Evolutionary conservation across 2,329 filamentous ascomycete species (phyloP).

Genomic region (Chaetothyriales sp.): DNA sequence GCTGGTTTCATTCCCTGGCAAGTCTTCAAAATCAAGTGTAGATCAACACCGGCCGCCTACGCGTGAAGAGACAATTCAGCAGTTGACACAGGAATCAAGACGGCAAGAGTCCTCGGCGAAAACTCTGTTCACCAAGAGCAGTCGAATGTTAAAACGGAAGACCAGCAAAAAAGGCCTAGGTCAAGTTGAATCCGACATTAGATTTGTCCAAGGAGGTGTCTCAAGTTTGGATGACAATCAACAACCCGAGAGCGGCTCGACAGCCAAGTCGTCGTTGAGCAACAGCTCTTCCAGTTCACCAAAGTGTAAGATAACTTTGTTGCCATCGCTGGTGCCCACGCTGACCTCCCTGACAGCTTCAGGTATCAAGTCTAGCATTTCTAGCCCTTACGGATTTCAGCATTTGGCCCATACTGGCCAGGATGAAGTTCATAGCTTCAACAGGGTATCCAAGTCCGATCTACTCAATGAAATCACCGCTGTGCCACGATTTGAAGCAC

Average conservation of each 20-base stretch:
- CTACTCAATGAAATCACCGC: conserved; percentile 41
- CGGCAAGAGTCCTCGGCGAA: conserved; percentile 21
- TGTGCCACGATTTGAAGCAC: conserved; percentile 39
- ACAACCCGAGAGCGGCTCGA: background rate
- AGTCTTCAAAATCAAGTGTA: conserved; percentile 8
- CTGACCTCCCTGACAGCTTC: conserved; percentile 21
- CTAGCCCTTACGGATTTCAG: conserved; percentile 51
- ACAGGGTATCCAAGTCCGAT: conserved; percentile 38
- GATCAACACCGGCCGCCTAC: conserved; percentile 9
- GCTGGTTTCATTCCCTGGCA: conserved; percentile 6
- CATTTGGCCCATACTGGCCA: conserved; percentile 48
- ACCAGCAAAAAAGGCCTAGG: conserved; percentile 29
- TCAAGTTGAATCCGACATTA: conserved; percentile 17
- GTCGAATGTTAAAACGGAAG: conserved; percentile 34
- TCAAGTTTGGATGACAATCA: background rate
- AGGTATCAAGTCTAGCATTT: conserved; percentile 39
- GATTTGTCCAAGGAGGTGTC: conserved; percentile 25
- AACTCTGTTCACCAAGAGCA: conserved; percentile 30
- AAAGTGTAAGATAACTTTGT: background rate
- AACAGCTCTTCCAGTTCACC: background rate
- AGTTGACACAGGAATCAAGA: conserved; percentile 5
- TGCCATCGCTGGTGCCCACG: background rate
- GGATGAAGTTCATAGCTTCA: conserved; percentile 39
- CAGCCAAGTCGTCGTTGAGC: background rate
- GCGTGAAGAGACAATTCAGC: background rate